Evolutionary conservation across 306 rosid species (phyloP).

Genomic region (Quercus suber): DNA sequence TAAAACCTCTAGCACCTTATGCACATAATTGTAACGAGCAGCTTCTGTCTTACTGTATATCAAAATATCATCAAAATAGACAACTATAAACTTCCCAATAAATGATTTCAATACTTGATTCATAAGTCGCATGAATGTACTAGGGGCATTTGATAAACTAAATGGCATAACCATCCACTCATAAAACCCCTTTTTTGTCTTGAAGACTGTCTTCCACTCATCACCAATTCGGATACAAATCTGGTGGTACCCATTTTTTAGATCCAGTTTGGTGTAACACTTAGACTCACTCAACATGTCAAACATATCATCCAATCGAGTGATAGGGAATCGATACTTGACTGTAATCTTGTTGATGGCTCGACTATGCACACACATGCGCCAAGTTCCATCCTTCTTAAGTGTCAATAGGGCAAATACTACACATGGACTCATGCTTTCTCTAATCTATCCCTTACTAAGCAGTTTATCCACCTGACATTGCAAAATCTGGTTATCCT

Average conservation of each 20-base stretch:
- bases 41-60: too few relatives aligned
- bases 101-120: neutral
- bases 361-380: too few relatives aligned
- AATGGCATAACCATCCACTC: neutral
- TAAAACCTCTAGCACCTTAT: too few relatives aligned
- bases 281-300: neutral
- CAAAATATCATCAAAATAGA: too few relatives aligned
- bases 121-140: neutral
- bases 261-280: neutral
- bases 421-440: neutral
- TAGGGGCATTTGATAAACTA: neutral
- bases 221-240: accelerated
- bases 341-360: neutral
- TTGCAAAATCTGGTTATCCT: too few relatives aligned
- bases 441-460: neutral
- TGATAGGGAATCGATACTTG: neutral
- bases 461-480: neutral
- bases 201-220: neutral
- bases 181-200: neutral
- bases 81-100: neutral
- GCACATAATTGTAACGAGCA: too few relatives aligned
- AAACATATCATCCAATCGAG: neutral
- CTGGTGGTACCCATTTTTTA: neutral
- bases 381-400: neutral
- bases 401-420: neutral